Base-by-base conservation (phyloP, 345 rosid genomes). In the Populus nigra region DNA sequence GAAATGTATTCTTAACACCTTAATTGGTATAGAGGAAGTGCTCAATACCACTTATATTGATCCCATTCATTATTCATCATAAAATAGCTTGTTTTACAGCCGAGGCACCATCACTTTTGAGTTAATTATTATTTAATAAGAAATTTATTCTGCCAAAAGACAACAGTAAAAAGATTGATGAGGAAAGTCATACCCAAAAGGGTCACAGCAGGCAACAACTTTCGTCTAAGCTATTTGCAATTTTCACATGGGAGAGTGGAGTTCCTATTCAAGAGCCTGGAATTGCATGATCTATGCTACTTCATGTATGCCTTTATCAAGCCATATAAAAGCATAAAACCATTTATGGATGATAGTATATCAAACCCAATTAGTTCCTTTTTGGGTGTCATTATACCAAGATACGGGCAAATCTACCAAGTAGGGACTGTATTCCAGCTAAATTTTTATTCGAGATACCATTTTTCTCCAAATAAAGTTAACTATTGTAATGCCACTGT, bases 301-400 rank as follows among this genome's bases (percentile, higher is more conserved):
- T 66, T 31, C 69, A 66, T 22, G 11, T 2, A 35, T 25, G 20
- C 65, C 67, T 3, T 65, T 38, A 65, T 65, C 72, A 65, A 45
- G 65, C 23, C 41, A 65, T 65, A 13, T 9, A n/a, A 3, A 10
- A 59, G 29, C 63, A 59, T 7, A 20, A 7, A 45, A 3, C 31
- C 33, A 39, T n/a, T 33, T 8, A 6, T 5, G n/a, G n/a, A 38
- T 8, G 23, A 12, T 41, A 74, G 35, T 13, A 35, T 43, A 66
- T 13, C 1, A 45, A 61, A 57, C 23, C 57, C 74, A 27, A 29
- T 0, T 18, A 41, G 31, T 20, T 55, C 29, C 36, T 38, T 43
- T 45, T 77, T 77, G 79, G 80, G 71, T 77, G 49, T 68, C 75
- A 31, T 77, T 62, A 62, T 71, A 38, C 75, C 8, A 69, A 57